Base-by-base conservation (phyloP, 176 grass and related monocot genomes). In the Lolium multiflorum region DNA sequence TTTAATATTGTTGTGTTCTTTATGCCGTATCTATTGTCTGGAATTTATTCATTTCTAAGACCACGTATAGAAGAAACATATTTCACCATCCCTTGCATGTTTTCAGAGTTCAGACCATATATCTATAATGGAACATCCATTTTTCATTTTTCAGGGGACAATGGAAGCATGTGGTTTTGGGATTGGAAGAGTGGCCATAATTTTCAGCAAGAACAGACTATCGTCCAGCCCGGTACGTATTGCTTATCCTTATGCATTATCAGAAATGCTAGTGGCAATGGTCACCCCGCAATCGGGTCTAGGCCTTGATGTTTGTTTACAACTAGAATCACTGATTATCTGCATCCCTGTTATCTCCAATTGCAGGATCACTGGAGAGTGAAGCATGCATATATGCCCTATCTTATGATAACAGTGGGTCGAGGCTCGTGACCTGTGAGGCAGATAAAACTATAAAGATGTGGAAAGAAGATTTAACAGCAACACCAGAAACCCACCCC, bases 161-260 rank as follows among this genome's bases (percentile, higher is more conserved):
- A 99, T 90, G 97, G 97, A 83, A 99, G 97, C 87, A 55, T 99
- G 70, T 96, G 97, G 97, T 99, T 99, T 84, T 99, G 97, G 97
- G 97, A 99, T 88, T 99, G 97, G 97, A 99, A 99, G 83, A 99
- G 97, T 24, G 97, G 97, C n/a, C 89, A 99, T 80, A 99, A 99
- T 89, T 99, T 96, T 57, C 92, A 99, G 81, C 97, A 96, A 86
- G 89, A 86, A 5, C 94, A 99, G 85, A 99, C 97, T 52, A 99
- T 96, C 20, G 94, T 99, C 71, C 97, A 98, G 63, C 96, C 96
- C 77, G 96, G 96, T 98, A 70, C 81, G 80, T 52, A 28, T 24
- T 55, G 35, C 49, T 87, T 63, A 55, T 9, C 64, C 70, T 56
- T 37, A 56, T 41, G 26, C 47, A 43, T 63, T 71, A 74, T 70